A percentile compares a stretch with the other conserved stretches of the same genome.
phyloP scores from a whole-genome alignment of 1,284 basidiomycete species.

The Inonotus hispidus region DNA sequence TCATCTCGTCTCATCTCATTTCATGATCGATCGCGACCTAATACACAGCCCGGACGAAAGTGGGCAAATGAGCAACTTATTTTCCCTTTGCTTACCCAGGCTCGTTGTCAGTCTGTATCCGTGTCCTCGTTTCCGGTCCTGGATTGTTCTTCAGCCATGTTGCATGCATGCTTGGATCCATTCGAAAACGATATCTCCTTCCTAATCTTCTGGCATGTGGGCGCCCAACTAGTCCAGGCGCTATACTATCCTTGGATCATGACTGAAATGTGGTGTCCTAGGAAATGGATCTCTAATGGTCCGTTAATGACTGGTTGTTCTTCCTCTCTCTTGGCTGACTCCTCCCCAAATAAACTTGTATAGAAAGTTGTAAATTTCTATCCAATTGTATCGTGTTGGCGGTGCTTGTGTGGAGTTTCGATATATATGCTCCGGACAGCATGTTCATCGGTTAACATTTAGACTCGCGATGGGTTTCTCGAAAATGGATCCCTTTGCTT shows the following conservation, averaged over 20 bases:
- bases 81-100: not conserved
- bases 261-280: constrained; percentile 1
- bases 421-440: not conserved
- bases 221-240: not conserved
- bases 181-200: too few relatives aligned
- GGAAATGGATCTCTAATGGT: constrained; percentile 2
- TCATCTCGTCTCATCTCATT: not conserved
- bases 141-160: not conserved
- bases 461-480: not conserved
- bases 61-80: not conserved
- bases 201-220: too few relatives aligned
- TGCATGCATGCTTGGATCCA: not conserved
- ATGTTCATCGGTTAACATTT: not conserved
- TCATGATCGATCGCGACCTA: not conserved
- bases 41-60: not conserved
- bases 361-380: not conserved
- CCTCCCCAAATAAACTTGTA: not conserved
- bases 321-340: not conserved
- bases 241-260: not conserved
- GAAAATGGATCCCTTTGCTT: not conserved
- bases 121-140: not conserved
- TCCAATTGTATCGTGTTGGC: not conserved
- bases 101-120: not conserved
- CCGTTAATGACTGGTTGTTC: not conserved
- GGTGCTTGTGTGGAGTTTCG: not conserved